phyloP scores from a whole-genome alignment of 176 grass and related monocot species.

The Oryza coarctata region DNA sequence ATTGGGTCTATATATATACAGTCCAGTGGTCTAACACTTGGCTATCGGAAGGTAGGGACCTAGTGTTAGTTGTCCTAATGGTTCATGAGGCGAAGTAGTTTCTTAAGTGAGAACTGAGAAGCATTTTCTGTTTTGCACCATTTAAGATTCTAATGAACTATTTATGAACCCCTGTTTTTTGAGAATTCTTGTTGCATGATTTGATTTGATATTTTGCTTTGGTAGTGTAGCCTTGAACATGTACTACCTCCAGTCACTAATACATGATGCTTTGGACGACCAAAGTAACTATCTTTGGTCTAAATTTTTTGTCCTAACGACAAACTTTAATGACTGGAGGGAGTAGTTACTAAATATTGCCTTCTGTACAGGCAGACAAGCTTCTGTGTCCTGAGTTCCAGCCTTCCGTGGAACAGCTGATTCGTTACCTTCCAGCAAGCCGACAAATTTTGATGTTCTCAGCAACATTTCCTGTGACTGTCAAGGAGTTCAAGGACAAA shows the following conservation, averaged over 20 bases:
- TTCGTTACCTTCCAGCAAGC: constrained; percentile 63
- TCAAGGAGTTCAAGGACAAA: constrained; percentile 90
- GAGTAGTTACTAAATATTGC: background rate
- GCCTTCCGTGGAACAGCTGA: constrained; percentile 76
- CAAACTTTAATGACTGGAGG: no score
- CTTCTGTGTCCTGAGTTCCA: constrained; percentile 92
- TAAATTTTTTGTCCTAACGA: no score
- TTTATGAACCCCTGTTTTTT: background rate
- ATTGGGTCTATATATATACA: no score
- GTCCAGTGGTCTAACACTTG: no score
- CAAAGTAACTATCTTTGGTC: no score
- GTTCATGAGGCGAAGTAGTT: background rate
- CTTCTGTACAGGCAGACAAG: constrained; percentile 71
- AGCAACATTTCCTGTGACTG: constrained; percentile 97
- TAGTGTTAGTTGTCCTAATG: background rate
- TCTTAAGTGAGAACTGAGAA: background rate
- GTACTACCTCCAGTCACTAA: no score
- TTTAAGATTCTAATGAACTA: constrained; percentile 17
- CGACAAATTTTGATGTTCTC: constrained; percentile 93
- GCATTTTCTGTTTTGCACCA: background rate
- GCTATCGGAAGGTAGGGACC: no score
- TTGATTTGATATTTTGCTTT: constrained; percentile 16
- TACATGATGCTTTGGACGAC: no score
- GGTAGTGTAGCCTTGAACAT: background rate
- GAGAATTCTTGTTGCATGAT: background rate